Base-by-base conservation (phyloP, 495 filamentous ascomycete species). In the Penicillium arizonense region DNA sequence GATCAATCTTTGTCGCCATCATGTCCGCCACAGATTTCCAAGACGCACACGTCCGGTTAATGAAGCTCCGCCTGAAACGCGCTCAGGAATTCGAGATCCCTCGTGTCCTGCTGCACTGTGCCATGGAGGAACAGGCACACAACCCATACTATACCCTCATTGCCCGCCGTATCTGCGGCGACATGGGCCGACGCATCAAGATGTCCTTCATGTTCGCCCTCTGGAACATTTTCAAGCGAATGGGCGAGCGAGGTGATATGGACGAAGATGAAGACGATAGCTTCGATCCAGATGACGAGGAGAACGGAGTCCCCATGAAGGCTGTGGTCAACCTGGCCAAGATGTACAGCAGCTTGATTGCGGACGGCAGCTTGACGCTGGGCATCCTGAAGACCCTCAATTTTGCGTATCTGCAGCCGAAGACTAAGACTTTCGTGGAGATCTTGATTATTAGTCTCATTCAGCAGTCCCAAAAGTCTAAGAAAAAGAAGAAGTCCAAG, bases 141-240 rank as follows among this genome's bases (percentile, higher is more conserved):
- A 98, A 97, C 67, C 90, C 89, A 0, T 98, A 96, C 72, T 98
- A 98, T 63, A 87, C 90, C 0, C 72, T 96, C 0, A 81, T 98
- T 18, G 89, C 92, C 10, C 79, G 83, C 37, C 84, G 82, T 50
- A 71, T 96, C 11, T 91, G 90, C 61, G 75, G 76, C 4, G 77
- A 81, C 24, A 50, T 65, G 46, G 86, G 88, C 34, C 83, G 81
- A 45, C 85, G 84, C 55, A 71, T 95, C 26, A 85, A 82, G 50
- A 87, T 88, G 76, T 85, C 87, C 4, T 96, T 98, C 63, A 88
- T 91, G 66, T 90, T 87, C 58, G 80, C 83, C 16, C 74, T 97
- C 1, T 97, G 91, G 87, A 89, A 87, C 57, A 72, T 91, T n/a
- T 91, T 96, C 72, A 88, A 87, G 67, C 77, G 82, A 39, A 83